These are phyloP conservation scores for Sisymbrium altissimum DNA, from an alignment of 345 rosid genomes.

Conservation along the genomic window DNA sequence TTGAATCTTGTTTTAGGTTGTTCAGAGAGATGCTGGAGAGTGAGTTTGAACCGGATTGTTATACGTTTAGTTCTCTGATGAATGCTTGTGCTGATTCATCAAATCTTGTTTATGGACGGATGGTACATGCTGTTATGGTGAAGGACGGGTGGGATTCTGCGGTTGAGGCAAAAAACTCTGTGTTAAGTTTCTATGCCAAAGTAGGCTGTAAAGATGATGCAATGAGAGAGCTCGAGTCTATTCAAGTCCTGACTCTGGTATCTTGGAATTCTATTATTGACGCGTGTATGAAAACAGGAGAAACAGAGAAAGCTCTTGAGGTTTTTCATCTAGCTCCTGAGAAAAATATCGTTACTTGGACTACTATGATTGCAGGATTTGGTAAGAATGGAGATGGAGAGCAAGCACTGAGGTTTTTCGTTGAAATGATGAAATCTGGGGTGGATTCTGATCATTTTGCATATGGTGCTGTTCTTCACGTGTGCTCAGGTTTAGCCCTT, in stretches of 20 bases:
- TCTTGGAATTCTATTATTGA: slow-evolving; percentile 76
- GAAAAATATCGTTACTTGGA: slow-evolving; percentile 70
- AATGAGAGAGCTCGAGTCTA: slow-evolving; percentile 49
- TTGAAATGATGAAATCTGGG: slow-evolving; percentile 44
- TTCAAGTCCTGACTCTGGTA: slow-evolving; percentile 43
- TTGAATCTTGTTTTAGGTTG: slow-evolving; percentile 46
- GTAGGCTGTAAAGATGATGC: slow-evolving; percentile 47
- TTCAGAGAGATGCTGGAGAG: slow-evolving; percentile 46
- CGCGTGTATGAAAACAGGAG: slow-evolving; percentile 62
- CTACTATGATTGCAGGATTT: slow-evolving; percentile 67
- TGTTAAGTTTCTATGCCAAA: slow-evolving; percentile 67
- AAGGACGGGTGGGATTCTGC: slow-evolving; percentile 78
- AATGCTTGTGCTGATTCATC: slow-evolving; percentile 50
- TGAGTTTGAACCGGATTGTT: slow-evolving; percentile 57
- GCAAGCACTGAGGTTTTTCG: slow-evolving; percentile 51
- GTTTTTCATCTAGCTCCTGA: slow-evolving; percentile 46
- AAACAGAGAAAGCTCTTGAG: slow-evolving; percentile 45
- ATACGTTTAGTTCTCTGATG: slow-evolving; percentile 69
- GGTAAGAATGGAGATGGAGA: slow-evolving; percentile 57
- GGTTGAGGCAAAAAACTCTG: slow-evolving; percentile 56
- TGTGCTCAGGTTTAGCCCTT: slow-evolving; percentile 60
- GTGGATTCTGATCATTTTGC: slow-evolving; percentile 48
- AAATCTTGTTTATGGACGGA: slow-evolving; percentile 40
- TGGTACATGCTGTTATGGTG: slow-evolving; percentile 51
- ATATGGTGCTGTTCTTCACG: slow-evolving; percentile 67